Conservation (phyloP, 177 flowering plant genomes). For the Telopea speciosissima region DNA sequence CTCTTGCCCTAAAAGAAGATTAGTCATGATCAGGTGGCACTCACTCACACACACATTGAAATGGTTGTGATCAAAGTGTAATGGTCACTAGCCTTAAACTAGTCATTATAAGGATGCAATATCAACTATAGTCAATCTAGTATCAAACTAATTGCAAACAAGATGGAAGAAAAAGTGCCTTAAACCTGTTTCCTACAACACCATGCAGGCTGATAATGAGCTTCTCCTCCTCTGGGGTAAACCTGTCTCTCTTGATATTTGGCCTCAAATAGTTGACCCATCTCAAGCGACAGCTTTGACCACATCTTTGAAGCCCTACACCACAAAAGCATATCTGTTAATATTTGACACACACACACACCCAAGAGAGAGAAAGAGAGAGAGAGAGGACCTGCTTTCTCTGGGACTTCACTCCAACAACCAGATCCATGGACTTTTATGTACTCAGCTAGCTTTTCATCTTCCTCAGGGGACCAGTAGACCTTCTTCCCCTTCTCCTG, state of each 20-base stretch:
- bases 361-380: slow-evolving; percentile 12
- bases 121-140: too few species aligned
- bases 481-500: slow-evolving; percentile 99
- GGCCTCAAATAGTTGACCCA: slow-evolving; percentile 97
- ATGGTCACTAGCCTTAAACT: too few species aligned
- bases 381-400: slow-evolving; percentile 64
- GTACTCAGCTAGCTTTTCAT: slow-evolving; percentile 77
- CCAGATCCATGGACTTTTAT: slow-evolving; percentile 93
- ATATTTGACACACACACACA: too few species aligned
- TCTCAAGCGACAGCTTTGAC: slow-evolving; percentile 88
- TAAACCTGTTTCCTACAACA: slow-evolving; percentile 85
- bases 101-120: too few species aligned
- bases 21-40: too few species aligned
- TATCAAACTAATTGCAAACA: neutral
- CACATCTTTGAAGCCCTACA: slow-evolving; percentile 93
- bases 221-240: slow-evolving; percentile 89
- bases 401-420: slow-evolving; percentile 98
- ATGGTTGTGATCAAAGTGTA: too few species aligned
- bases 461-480: slow-evolving; percentile 97
- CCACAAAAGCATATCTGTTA: neutral
- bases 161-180: neutral
- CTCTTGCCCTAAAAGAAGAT: too few species aligned
- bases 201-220: slow-evolving; percentile 86
- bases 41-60: too few species aligned
- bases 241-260: slow-evolving; percentile 88